Evolutionary conservation across 2,329 filamentous ascomycete species (phyloP), one percentile per base, ranked within the genome.

Genomic region (Thyridium curvatum): DNA sequence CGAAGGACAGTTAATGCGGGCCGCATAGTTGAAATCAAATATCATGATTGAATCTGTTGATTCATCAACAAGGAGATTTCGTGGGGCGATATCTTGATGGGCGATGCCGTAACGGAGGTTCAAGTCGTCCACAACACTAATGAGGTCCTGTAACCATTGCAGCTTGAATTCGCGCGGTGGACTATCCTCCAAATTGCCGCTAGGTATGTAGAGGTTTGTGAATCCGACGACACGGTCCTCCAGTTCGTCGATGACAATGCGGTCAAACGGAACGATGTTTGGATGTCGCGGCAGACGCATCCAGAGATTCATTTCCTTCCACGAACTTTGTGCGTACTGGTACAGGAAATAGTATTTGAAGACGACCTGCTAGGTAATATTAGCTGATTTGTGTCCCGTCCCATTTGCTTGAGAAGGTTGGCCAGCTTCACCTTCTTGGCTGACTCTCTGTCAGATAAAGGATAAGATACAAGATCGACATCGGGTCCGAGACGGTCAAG

Each of bases 21-120:
- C 47, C 3, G 42, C 32, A 26, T 33, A 54, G 39, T 57, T 55
- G 39, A 65, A 65, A 47, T 65, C 59, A 30, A 65, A 62, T 1
- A 66, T 33, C 41, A 59, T 41, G 10, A 66, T 35, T 4, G 43
- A 41, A 35, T 64, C 52, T 13, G 58, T 61, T 10, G 37, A 30
- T 5, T 52, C 47, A 35, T 66, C 48, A 36, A 66, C 41, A 1
- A 66, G 34, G 5, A 66, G 49, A 40, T 67, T 67, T 26, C 58
- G 53, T 3, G 58, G 44, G 4, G 55, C 52, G 36, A 68, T 51
- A 39, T 65, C 64, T 41, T 63, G 55, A 45, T 67, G 64, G 31
- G 51, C 45, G 30, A 67, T 54, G 18, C 63, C 61, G 29, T 57
- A 44, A 29, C 52, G 39, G 10, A 65, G 46, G 38, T 67, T 66